These are phyloP conservation scores for Rhizophora mangle DNA, from an alignment of 345 rosid genomes.

Conservation along the genomic window DNA sequence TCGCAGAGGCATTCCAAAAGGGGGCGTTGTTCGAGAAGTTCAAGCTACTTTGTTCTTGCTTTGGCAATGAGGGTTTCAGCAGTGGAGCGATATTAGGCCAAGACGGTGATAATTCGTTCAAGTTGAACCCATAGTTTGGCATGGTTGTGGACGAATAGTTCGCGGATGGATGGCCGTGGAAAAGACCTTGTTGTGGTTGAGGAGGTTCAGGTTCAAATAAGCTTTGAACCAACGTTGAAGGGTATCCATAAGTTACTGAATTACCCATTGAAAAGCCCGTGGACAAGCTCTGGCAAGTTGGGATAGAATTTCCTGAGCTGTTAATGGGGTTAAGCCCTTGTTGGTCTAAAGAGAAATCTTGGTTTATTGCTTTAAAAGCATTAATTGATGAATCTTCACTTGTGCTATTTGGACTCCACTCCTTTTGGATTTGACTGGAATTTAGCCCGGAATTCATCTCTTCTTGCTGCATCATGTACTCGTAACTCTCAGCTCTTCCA, in stretches of 20 bases:
- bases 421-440: conserved; percentile 35
- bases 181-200: conserved; percentile 16
- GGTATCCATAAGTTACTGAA: conserved; percentile 21
- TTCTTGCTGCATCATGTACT: conserved; percentile 25
- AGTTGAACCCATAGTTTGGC: conserved; percentile 17
- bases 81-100: conserved; percentile 17
- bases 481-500: conserved; percentile 20
- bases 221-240: conserved; percentile 19
- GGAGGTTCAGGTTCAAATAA: conserved; percentile 20
- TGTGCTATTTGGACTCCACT: conserved; percentile 40
- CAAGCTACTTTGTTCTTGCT: conserved; percentile 14
- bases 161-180: conserved; percentile 12
- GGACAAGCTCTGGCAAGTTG: conserved; percentile 24
- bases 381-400: conserved; percentile 32
- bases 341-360: conserved; percentile 24
- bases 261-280: conserved; percentile 18
- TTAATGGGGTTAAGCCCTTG: conserved; percentile 6
- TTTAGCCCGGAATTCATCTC: conserved; percentile 21
- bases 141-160: conserved; percentile 10
- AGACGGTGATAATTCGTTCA: conserved; percentile 21
- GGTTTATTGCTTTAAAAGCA: conserved; percentile 24
- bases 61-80: conserved; percentile 19
- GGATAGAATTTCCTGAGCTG: conserved; percentile 1
- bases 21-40: conserved; percentile 21
- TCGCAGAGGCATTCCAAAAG: conserved; percentile 25